Percentiles rank a stretch among this genome's conserved stretches.
These are phyloP conservation scores for Euphorbia celastroides DNA, from an alignment of 441 rosid genomes.

Conservation along the genomic window DNA sequence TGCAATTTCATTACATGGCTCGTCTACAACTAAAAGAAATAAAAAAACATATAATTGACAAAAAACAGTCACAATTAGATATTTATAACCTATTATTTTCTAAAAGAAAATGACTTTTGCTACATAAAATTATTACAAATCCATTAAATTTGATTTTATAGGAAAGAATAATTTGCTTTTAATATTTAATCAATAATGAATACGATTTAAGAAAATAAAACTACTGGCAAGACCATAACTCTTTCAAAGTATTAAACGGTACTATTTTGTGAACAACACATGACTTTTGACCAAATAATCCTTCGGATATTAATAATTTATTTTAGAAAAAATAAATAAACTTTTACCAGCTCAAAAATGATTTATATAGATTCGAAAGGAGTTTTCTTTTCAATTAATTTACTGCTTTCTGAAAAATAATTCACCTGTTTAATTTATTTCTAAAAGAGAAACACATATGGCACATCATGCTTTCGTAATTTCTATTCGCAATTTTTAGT, in stretches of 20 bases:
- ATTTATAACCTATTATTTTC: too few relatives aligned
- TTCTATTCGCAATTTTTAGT: too few relatives aligned
- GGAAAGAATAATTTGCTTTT: too few relatives aligned
- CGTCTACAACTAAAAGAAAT: background rate
- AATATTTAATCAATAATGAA: too few relatives aligned
- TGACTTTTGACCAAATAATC: conserved; percentile 1
- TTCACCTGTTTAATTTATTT: background rate
- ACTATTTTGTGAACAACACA: background rate
- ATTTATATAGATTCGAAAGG: background rate
- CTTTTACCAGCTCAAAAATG: background rate
- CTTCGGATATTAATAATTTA: background rate
- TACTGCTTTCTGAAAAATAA: too few relatives aligned
- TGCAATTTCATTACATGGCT: background rate
- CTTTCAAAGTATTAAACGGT: background rate
- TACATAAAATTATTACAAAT: too few relatives aligned
- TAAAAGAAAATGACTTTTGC: too few relatives aligned
- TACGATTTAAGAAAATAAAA: too few relatives aligned
- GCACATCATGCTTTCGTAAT: too few relatives aligned
- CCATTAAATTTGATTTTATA: too few relatives aligned
- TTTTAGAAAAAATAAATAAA: background rate
- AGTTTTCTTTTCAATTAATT: too few relatives aligned
- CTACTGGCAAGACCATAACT: background rate
- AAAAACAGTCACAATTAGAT: too few relatives aligned
- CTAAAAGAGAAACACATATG: background rate
- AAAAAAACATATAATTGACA: background rate